Conservation (phyloP, 2,329 filamentous ascomycete genomes). For the Talaromyces sp. region DNA sequence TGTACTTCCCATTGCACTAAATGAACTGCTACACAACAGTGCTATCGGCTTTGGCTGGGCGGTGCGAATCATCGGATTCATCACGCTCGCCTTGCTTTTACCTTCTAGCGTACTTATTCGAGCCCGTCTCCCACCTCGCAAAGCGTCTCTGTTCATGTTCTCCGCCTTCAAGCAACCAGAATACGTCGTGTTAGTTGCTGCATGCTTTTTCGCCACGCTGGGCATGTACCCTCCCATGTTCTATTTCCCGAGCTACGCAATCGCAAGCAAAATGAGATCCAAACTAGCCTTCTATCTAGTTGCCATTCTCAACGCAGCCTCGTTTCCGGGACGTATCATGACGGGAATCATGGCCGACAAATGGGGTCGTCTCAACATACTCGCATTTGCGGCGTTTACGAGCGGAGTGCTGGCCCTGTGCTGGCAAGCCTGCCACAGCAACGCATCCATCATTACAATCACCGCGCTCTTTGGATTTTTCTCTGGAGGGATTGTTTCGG, state of each 20-base stretch:
- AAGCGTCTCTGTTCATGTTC: slow-evolving; percentile 22
- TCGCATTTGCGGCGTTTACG: slow-evolving; percentile 17
- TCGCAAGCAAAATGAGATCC: slow-evolving; percentile 16
- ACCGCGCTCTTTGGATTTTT: slow-evolving; percentile 27
- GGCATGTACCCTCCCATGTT: slow-evolving; percentile 28
- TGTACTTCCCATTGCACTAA: slow-evolving; percentile 43
- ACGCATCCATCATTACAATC: slow-evolving; percentile 25
- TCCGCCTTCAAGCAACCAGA: slow-evolving; percentile 17
- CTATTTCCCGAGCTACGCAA: slow-evolving; percentile 24
- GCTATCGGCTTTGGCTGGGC: slow-evolving; percentile 46
- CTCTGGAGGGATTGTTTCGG: slow-evolving; percentile 29
- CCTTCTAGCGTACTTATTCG: slow-evolving; percentile 30
- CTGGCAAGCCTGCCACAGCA: slow-evolving; percentile 19
- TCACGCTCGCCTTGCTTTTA: slow-evolving; percentile 39
- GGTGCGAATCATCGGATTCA: slow-evolving; percentile 46
- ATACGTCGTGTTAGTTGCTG: slow-evolving; percentile 17
- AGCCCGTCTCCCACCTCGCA: slow-evolving; percentile 22
- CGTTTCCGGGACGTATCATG: slow-evolving; percentile 29
- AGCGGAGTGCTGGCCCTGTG: slow-evolving; percentile 25
- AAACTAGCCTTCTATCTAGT: slow-evolving; percentile 21
- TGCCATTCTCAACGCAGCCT: slow-evolving; percentile 28
- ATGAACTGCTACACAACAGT: slow-evolving; percentile 42
- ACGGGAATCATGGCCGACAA: slow-evolving; percentile 28
- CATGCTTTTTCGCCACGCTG: slow-evolving; percentile 19
- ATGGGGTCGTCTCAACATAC: slow-evolving; percentile 26